Percentiles rank a stretch among this genome's conserved stretches.
Conservation (phyloP, 176 grass and related monocot species). For the Cenchrus americanus region DNA sequence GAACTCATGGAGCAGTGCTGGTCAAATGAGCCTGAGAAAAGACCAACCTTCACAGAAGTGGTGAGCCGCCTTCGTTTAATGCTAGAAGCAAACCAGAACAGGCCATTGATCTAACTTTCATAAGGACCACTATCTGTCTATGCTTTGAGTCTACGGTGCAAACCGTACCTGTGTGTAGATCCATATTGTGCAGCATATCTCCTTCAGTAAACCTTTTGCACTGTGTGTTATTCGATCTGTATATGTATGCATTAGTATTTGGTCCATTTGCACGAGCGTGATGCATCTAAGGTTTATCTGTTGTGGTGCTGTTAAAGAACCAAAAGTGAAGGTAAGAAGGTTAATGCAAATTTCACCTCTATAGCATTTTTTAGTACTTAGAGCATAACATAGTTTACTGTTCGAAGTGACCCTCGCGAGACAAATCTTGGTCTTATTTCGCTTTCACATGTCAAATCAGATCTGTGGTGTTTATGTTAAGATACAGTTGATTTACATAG, state of each 20-base stretch:
- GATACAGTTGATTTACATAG: neutral
- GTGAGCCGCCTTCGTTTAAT: conserved; percentile 50
- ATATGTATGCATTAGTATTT: neutral
- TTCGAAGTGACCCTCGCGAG: neutral
- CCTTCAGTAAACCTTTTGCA: neutral
- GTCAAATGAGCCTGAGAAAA: conserved; percentile 53
- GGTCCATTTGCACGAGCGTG: neutral
- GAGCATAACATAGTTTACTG: neutral
- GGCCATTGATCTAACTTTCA: conserved; percentile 10
- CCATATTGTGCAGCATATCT: neutral
- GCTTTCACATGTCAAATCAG: neutral
- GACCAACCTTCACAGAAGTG: conserved; percentile 64
- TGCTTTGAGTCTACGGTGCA: neutral
- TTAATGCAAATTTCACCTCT: neutral
- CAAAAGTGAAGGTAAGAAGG: neutral
- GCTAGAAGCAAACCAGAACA: conserved; percentile 39
- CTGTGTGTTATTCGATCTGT: neutral
- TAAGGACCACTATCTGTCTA: neutral
- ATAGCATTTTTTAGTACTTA: neutral
- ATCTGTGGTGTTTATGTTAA: neutral
- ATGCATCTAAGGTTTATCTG: neutral
- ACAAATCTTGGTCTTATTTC: neutral
- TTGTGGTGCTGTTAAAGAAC: neutral
- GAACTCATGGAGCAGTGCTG: conserved; percentile 76
- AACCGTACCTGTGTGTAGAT: neutral